phyloP scores from a whole-genome alignment of 306 rosid genomes.

The Vachellia pachyceras region DNA sequence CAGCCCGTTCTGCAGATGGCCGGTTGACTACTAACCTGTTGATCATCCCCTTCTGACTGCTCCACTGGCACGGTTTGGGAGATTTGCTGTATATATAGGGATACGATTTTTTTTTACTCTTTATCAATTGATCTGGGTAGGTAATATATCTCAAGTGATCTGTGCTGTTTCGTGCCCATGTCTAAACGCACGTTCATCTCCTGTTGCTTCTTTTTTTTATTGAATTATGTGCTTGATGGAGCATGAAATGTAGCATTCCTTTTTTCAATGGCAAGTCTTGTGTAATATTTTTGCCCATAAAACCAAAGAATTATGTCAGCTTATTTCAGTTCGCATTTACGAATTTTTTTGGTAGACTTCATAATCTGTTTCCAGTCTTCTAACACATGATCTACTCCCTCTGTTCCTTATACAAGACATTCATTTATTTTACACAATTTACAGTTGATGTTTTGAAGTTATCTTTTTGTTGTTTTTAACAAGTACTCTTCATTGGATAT shows the following conservation, averaged over 20 bases:
- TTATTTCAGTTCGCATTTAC: background rate
- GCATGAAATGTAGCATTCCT: constrained; percentile 18
- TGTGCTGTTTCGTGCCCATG: constrained; percentile 51
- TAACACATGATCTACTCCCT: background rate
- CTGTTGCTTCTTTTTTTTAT: constrained; percentile 1
- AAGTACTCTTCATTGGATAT: background rate
- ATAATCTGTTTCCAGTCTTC: background rate
- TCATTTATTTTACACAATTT: background rate
- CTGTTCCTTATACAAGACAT: background rate
- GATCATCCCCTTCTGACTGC: constrained; percentile 47
- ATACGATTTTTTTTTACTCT: constrained; percentile 51
- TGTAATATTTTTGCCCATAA: background rate
- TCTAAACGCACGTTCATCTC: constrained; percentile 9
- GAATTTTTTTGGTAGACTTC: background rate
- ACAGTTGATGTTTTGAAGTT: background rate
- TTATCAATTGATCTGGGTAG: constrained; percentile 56
- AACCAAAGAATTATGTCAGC: background rate
- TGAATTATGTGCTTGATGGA: constrained; percentile 13
- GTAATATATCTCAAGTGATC: constrained; percentile 46
- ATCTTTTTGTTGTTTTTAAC: background rate
- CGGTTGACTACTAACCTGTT: constrained; percentile 66
- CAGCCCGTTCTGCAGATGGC: constrained; percentile 38
- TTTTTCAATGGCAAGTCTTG: constrained; percentile 4
- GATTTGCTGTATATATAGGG: constrained; percentile 66
- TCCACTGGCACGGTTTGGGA: constrained; percentile 44